phyloP scores from a whole-genome alignment of 768 basidiomycete genomes.

The Leccinum subgranulosum region DNA sequence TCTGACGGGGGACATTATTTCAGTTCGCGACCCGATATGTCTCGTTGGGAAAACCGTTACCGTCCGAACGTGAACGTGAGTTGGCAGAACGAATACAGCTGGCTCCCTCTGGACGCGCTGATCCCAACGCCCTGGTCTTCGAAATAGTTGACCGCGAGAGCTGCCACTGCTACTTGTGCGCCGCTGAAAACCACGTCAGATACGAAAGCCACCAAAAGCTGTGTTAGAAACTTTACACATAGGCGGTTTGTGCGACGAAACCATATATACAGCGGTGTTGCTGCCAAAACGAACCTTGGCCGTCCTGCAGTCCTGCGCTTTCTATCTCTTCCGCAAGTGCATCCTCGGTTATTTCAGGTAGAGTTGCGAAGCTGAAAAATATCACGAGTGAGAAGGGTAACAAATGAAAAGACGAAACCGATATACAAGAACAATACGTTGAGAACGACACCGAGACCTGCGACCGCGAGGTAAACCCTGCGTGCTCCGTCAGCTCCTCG shows the following conservation, averaged over 20 bases:
- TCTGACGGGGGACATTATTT: conserved; percentile 23
- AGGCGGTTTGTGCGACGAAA: conserved; percentile 68
- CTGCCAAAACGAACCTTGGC: conserved; percentile 59
- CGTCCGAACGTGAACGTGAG: conserved; percentile 64
- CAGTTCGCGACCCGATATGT: background rate
- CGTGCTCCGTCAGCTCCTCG: background rate
- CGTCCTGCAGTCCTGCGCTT: conserved; percentile 36
- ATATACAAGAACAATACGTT: conserved; percentile 64
- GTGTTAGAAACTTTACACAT: conserved; percentile 42
- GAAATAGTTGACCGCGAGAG: conserved; percentile 69
- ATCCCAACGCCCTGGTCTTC: conserved; percentile 59
- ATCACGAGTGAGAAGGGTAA: background rate
- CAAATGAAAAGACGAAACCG: background rate
- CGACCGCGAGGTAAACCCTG: conserved; percentile 66
- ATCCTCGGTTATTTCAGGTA: conserved; percentile 72
- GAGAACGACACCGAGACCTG: conserved; percentile 57
- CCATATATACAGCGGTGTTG: conserved; percentile 72
- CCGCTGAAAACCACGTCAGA: conserved; percentile 36
- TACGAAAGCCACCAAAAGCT: background rate
- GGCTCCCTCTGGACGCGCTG: conserved; percentile 48
- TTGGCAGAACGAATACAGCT: conserved; percentile 70
- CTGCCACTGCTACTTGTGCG: conserved; percentile 64
- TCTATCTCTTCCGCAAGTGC: conserved; percentile 52
- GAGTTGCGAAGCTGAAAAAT: conserved; percentile 52
- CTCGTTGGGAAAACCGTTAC: conserved; percentile 24